Evolutionary conservation across 805 yeast genomes (phyloP), one percentile per base, ranked within the genome.

Genomic region (Kuraishia ogatae): DNA sequence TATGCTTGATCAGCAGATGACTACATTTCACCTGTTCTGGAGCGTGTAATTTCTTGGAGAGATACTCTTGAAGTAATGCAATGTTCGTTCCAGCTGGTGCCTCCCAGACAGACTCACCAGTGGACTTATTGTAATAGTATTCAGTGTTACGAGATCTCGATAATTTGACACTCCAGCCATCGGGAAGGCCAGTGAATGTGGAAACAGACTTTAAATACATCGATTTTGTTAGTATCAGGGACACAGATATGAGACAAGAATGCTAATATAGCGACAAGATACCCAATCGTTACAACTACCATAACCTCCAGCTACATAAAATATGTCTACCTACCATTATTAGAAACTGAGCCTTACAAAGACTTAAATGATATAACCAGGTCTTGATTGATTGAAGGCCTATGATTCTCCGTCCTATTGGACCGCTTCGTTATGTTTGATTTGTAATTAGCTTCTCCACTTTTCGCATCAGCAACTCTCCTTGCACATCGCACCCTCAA

Each of bases 71-170:
- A 57, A 93, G 75, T 61, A 75, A 73, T 1, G 70, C 82, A 17
- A 77, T 66, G 61, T 94, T 87, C 1, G 96, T 83, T 2, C 93
- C 97, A 52, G 74, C 80, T 2, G 99, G 99, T 11, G 96, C 88
- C 55, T 85, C 92, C 99, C 99, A 94, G 46, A 83, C 76, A 0
- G 97, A 87, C 65, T 84, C 84, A 50, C 82, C 78, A 1, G 91
- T 83, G 48, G 76, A 75, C 28, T 83, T 81, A 65, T 92, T 83
- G 71, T 79, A 84, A 70, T 76, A 94, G 72, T 94, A 94, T 57
- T 93, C 97, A 62, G 89, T 81, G 63, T 88, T 82, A 65, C 89
- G 90, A 17, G 94, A 85, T 58, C 83, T 82, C 48, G 97, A 89
- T 54, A 82, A 79, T 57, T 83, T 79, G 50, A 94, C 80, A 47